Evolutionary conservation across 371 early-diverging fungal genomes (phyloP), one percentile per base, ranked within the genome.

Genomic region (Apophysomyces sp.): DNA sequence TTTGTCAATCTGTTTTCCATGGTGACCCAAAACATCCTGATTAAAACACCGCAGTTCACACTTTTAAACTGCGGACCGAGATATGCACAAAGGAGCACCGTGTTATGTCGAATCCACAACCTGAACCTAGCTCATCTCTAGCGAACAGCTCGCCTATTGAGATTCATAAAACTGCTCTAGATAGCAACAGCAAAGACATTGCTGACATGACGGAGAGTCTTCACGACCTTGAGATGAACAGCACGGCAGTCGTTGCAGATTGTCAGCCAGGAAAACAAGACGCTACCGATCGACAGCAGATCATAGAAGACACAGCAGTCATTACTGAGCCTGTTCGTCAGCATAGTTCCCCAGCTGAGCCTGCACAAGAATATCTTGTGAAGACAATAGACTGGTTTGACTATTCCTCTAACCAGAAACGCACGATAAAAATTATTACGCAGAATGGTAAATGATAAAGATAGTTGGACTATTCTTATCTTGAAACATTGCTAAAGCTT

Each of bases 361-460:
- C 63, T 3, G 64, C 66, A 13, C 74, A 78, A 24, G 82, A 84
- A 61, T 89, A 91, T 63, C 77, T 83, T 5, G 77, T 89, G 12
- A 91, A 91, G 63, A 80, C 82, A 13, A 81, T 91, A 12, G 82
- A 79, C 56, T 91, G 89, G 89, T 62, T 69, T 28, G 85, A 86
- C 56, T 64, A 70, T 21, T 51, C 54, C 2, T 73, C 77, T 8
- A 68, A 73, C 15, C 55, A 76, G 30, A 65, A 61, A 52, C 76
- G 76, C 32, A 65, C 71, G 1, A 79, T 87, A 31, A 79, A 80
- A 56, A 90, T 93, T 54, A 88, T 92, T 44, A 94, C 93, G 15
- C 94, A 94, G 77, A 93, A 93, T 76, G 87, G 88, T 86, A 85
- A 53, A 59, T 40, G 16, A 13, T 2, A n/a, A 27, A 3, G 21